phyloP scores from a whole-genome alignment of 768 basidiomycete genomes.

The Podaxis sp. region DNA sequence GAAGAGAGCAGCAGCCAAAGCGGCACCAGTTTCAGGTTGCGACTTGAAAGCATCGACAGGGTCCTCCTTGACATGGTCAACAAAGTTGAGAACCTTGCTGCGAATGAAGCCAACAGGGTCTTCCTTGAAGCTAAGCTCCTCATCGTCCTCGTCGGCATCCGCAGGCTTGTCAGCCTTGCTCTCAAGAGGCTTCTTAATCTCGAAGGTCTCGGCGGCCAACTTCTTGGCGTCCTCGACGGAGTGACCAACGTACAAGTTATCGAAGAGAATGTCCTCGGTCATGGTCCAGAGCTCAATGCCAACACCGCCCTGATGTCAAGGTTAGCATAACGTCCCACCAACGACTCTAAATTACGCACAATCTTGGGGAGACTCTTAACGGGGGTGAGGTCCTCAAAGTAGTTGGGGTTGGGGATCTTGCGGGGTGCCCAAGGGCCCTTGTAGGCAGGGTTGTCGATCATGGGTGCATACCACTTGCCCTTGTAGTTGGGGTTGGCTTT shows the following conservation, averaged over 20 bases:
- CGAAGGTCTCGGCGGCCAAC: slow-evolving; percentile 86
- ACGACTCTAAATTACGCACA: slow-evolving; percentile 38
- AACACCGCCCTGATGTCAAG: slow-evolving; percentile 67
- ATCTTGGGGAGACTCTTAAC: slow-evolving; percentile 85
- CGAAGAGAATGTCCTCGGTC: slow-evolving; percentile 93
- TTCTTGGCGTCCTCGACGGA: slow-evolving; percentile 81
- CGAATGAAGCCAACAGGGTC: slow-evolving; percentile 83
- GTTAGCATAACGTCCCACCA: slow-evolving; percentile 8
- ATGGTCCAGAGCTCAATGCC: slow-evolving; percentile 99
- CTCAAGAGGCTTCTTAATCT: slow-evolving; percentile 86
- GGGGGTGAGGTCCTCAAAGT: slow-evolving; percentile 85
- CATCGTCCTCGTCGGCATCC: slow-evolving; percentile 46
- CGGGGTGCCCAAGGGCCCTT: slow-evolving; percentile 92
- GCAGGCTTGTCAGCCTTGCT: slow-evolving; percentile 56
- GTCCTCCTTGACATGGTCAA: slow-evolving; percentile 72
- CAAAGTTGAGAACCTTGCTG: slow-evolving; percentile 73
- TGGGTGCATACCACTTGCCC: slow-evolving; percentile 96
- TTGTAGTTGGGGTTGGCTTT: slow-evolving; percentile 95
- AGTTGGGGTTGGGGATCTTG: slow-evolving; percentile 88
- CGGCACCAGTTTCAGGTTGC: slow-evolving; percentile 85
- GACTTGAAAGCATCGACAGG: slow-evolving; percentile 82
- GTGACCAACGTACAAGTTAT: slow-evolving; percentile 93
- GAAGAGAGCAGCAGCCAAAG: slow-evolving; percentile 68
- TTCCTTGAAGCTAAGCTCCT: slow-evolving; percentile 52
- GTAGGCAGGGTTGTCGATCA: slow-evolving; percentile 97